Evolutionary conservation across 108 stramenopile genomes (phyloP).

Genomic region (Nitzschia putrida): DNA sequence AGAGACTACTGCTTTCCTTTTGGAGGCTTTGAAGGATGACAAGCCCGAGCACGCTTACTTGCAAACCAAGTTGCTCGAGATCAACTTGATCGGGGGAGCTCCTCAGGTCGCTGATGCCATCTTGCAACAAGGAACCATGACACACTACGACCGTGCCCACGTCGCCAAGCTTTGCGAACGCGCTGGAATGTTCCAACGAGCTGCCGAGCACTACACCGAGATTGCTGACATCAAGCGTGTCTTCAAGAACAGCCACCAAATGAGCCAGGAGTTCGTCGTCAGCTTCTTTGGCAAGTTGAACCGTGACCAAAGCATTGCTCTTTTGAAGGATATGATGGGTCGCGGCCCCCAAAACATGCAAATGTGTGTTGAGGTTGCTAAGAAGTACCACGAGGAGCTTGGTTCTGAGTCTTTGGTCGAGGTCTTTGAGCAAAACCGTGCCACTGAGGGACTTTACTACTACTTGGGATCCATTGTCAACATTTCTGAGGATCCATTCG

Average conservation of each 20-base stretch:
- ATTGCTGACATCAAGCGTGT: slow-evolving; percentile 98
- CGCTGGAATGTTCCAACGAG: slow-evolving; percentile 98
- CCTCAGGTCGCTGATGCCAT: slow-evolving; percentile 99
- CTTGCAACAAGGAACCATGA: slow-evolving; percentile 96
- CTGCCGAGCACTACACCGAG: slow-evolving; percentile 99
- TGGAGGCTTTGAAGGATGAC: slow-evolving; percentile 98
- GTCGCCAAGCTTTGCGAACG: slow-evolving; percentile 98
- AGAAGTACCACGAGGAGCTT: slow-evolving; percentile 98
- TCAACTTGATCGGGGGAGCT: slow-evolving; percentile 98
- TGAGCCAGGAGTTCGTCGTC: slow-evolving; percentile 96
- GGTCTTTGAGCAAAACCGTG: slow-evolving; percentile 96
- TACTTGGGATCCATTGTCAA: slow-evolving; percentile 97
- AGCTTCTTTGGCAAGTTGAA: slow-evolving; percentile 95
- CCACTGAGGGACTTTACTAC: slow-evolving; percentile 96
- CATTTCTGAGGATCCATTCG: slow-evolving; percentile 93
- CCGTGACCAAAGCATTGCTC: slow-evolving; percentile 89
- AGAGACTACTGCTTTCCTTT: slow-evolving; percentile 97
- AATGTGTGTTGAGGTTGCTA: slow-evolving; percentile 95
- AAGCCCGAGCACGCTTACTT: slow-evolving; percentile 98
- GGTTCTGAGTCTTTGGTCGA: slow-evolving; percentile 91
- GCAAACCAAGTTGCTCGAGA: slow-evolving; percentile 99
- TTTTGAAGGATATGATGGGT: slow-evolving; percentile 95
- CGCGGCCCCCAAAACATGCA: slow-evolving; percentile 94
- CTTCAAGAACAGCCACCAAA: slow-evolving; percentile 94
- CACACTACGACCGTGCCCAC: slow-evolving; percentile 96